Conservation (phyloP, 805 yeast genomes). For the Clavispora fructus region DNA sequence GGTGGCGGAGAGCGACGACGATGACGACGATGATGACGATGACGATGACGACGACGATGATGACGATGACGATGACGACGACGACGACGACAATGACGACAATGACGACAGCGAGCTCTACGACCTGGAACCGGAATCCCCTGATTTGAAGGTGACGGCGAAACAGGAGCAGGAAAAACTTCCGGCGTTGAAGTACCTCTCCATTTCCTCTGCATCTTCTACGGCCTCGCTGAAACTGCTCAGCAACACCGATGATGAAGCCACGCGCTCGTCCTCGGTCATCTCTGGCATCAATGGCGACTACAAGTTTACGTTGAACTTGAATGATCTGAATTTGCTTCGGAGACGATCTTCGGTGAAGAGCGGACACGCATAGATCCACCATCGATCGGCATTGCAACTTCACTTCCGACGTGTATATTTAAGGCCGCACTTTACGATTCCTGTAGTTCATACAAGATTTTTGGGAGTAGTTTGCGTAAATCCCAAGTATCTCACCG, state of each 20-base stretch:
- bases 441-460: too few relatives aligned
- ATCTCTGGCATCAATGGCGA: constrained; percentile 37
- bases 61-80: constrained; percentile 12
- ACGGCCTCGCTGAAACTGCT: constrained; percentile 13
- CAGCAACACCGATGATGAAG: constrained; percentile 22
- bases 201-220: constrained; percentile 15
- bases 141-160: constrained; percentile 16
- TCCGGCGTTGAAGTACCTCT: constrained; percentile 19
- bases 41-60: constrained; percentile 3
- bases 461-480: too few relatives aligned
- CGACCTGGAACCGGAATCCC: background rate
- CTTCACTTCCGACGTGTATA: background rate
- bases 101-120: constrained; percentile 10
- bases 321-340: constrained; percentile 60
- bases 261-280: constrained; percentile 35
- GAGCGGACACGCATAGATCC: constrained; percentile 4
- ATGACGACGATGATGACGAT: constrained; percentile 1
- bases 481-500: too few relatives aligned
- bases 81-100: constrained; percentile 6
- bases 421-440: background rate
- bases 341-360: constrained; percentile 40
- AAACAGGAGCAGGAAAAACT: constrained; percentile 19
- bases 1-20: constrained; percentile 1
- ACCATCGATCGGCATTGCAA: too few relatives aligned
- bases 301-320: constrained; percentile 50